Evolutionary conservation across 2,329 filamentous ascomycete species (phyloP).

Genomic region (Ilyonectria robusta): DNA sequence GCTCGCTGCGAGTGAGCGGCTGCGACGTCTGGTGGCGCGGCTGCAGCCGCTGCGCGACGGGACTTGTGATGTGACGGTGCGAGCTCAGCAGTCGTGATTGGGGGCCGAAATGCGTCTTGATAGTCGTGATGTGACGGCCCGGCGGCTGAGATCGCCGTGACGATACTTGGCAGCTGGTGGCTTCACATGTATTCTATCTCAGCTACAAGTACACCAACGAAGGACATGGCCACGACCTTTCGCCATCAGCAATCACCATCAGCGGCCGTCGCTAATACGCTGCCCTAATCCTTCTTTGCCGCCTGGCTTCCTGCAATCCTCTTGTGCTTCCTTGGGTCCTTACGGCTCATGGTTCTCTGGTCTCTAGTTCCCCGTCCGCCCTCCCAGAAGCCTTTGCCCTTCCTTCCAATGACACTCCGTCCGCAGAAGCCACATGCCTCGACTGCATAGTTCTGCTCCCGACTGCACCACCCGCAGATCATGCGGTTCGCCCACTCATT

Average conservation of each 20-base stretch:
- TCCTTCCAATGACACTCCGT: constrained; percentile 75
- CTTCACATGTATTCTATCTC: constrained; percentile 15
- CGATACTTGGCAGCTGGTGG: constrained; percentile 8
- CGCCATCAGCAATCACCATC: constrained; percentile 4
- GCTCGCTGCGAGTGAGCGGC: constrained; percentile 20
- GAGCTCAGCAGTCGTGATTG: constrained; percentile 17
- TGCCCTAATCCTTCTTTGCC: constrained; percentile 34
- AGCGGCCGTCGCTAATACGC: not conserved
- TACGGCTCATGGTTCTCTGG: constrained; percentile 78
- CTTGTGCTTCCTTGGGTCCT: constrained; percentile 82
- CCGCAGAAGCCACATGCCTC: constrained; percentile 84
- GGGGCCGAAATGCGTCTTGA: constrained; percentile 11
- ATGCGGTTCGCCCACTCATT: constrained; percentile 89
- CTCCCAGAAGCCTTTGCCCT: constrained; percentile 85
- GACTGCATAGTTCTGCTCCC: constrained; percentile 84
- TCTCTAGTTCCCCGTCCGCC: constrained; percentile 87
- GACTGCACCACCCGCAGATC: constrained; percentile 85
- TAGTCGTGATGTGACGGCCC: constrained; percentile 10
- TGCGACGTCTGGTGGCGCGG: constrained; percentile 21
- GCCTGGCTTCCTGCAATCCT: constrained; percentile 60
- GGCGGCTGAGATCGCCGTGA: constrained; percentile 1
- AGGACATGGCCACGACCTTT: not conserved
- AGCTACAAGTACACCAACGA: constrained; percentile 11
- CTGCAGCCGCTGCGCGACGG: constrained; percentile 27
- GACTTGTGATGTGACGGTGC: constrained; percentile 26